Evolutionary conservation across 2,329 filamentous ascomycete species (phyloP), one percentile per base, ranked within the genome.

Genomic region (Colletotrichum sp.): DNA sequence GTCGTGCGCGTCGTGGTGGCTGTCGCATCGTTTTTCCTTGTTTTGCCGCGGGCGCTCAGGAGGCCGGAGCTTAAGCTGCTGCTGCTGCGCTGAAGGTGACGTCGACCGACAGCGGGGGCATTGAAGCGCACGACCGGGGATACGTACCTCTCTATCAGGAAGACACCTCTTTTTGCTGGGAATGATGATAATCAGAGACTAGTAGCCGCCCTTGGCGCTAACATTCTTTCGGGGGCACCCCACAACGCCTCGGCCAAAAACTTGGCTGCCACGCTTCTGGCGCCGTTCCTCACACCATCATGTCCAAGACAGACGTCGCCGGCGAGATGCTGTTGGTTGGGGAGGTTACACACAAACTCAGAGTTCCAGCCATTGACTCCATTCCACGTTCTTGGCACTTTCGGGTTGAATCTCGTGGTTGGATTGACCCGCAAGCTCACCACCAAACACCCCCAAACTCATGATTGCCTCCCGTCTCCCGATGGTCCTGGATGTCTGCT

Each of bases 81-180:
- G 26, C 26, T 32, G 44, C n/a, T 52, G n/a, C 44, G 57, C 52
- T 68, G 68, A 30, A 26, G 44, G 73, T 76, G 73, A 76, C 73
- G 73, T 76, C 69, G 69, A 64, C 55, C 24, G n/a, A 16, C 69
- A 72, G 73, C 69, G 62, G 62, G 71, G 68, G 44, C 30, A 16
- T 21, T 16, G 9, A 36, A 5, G 57, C 52, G 39, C 39, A 68
- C 16, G 24, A 39, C 68, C 32, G 36, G 62, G 57, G 32, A 12
- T 18, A 18, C 16, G 28, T 55, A 10, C 3, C 24, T 6, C 5
- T 12, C 26, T 75, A 75, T 39, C 68, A 39, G 1, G 6, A 12
- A 0, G 2, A 13, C n/a, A 4, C 5, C 1, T 3, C 0, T 7
- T 4, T 5, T 9, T 16, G 6, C 5, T 2, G n/a, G n/a, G 5